These are phyloP conservation scores for Rhodamnia rubescens DNA, from an alignment of 345 rosid species.

Conservation along the genomic window DNA sequence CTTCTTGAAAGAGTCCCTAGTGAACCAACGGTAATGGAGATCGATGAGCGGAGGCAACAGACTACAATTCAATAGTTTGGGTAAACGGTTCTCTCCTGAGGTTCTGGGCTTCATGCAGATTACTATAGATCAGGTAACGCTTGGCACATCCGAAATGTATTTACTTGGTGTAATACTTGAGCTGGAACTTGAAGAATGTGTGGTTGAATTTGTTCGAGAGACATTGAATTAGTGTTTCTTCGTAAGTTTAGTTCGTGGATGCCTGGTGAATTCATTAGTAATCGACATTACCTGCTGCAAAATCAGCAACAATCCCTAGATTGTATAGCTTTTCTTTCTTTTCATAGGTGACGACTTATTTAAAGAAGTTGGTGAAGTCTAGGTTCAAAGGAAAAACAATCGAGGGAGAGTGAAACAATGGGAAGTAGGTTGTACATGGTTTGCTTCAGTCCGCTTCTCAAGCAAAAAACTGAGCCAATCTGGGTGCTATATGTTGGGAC, in stretches of 20 bases:
- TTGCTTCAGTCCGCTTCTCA: neutral
- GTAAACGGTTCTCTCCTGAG: neutral
- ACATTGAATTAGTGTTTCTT: neutral
- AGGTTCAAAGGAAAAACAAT: neutral
- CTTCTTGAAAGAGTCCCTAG: neutral
- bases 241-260: neutral
- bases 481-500: too few relatives aligned
- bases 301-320: neutral
- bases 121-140: neutral
- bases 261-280: neutral
- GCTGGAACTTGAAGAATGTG: neutral
- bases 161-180: neutral
- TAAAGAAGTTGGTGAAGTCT: neutral
- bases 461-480: too few relatives aligned
- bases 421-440: neutral
- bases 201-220: neutral
- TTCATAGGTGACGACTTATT: neutral
- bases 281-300: neutral
- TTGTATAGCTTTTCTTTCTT: neutral
- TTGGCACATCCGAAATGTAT: neutral
- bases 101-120: neutral
- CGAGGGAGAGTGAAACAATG: neutral
- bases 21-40: neutral
- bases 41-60: neutral
- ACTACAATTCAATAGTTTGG: neutral